Evolutionary conservation across 768 basidiomycete genomes (phyloP), one percentile per base, ranked within the genome.

Genomic region (Auricularia heimuer): DNA sequence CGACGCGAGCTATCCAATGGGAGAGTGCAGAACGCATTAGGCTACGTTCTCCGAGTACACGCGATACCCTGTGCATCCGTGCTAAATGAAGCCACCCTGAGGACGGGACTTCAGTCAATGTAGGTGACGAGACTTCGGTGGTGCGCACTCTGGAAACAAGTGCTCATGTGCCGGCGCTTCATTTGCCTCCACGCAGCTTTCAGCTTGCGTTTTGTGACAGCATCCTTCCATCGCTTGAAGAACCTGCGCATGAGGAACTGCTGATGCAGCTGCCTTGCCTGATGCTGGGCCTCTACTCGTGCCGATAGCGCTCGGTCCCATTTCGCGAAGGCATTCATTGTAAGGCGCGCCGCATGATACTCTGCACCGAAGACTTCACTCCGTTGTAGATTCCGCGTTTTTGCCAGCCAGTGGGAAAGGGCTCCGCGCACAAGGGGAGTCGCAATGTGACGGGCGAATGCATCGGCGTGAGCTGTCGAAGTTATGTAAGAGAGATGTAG

Each of bases 1-100:
- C 87, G 7, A 90, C 85, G 4, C 83, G 82, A 68, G 85, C 85
- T 8, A 85, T 90, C 91, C 91, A 94, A 51, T 71, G 6, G 1
- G 29, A 35, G 4, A 60, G 56, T 60, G 56, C 56, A 4, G 29
- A 29, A 16, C 54, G 58, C 56, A 39, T 44, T 10, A 36, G 21
- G 4, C 36, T 58, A 3, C 54, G 64, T 8, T 64, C 56, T 29
- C 29, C 39, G 29, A 39, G 56, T 18, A 33, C 64, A 24, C 54
- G 58, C 35, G 29, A 24, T 4, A 24, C 42, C 42, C 54, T 58
- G 64, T n/a, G 60, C 54, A 11, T 60, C 56, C 24, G 56, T 18
- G 56, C 34, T 34, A 60, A 7, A 10, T 60, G 11, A 24, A 29
- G 56, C 56, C 56, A 60, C 21, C 56, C 29, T 51, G 47, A 18